Evolutionary conservation across 352 stramenopile species (phyloP), one percentile per base, ranked within the genome.

Genomic region (Phytopythium aichiense): DNA sequence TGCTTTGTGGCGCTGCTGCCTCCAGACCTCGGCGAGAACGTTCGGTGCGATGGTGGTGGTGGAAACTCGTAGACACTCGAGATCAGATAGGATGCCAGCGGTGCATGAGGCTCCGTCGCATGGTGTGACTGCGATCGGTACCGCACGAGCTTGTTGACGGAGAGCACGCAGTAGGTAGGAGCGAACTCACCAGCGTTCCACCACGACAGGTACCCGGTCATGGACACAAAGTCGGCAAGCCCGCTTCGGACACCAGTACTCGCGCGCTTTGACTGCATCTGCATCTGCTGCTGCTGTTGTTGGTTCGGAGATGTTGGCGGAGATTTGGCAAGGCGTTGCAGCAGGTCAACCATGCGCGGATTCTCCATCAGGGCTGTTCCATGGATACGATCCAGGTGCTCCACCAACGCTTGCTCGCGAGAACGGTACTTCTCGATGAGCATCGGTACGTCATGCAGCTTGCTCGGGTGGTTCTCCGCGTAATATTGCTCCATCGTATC

Each of bases 361-460:
- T 90, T 73, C 15, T 68, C 63, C 5, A 59, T 56, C 30, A 93
- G 56, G 5, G 38, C 48, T 0, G 84, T 88, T 11, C 74, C 73
- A 56, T 92, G 89, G 33, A 93, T 85, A 8, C 75, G 74, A 61
- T 93, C 82, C 13, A 93, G 61, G 38, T 91, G 82, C 16, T 77
- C 70, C 0, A 92, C 53, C 1, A 93, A 65, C 2, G 78, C 69
- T 16, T 66, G 61, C 60, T 93, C 83, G 15, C 82, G 73, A 6
- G 67, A 61, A 35, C 68, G 62, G 58, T 88, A 88, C 45, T 74
- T 69, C 4, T 82, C 68, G 0, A 85, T 7, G 18, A 86, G 66
- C 71, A 89, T 85, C 0, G 62, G 68, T 0, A 92, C 81, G 28
- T 89, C 81, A 4, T 79, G 66, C 4, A 78, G 58, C 62, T 93